Evolutionary conservation across 2,329 filamentous ascomycete genomes (phyloP).

Genomic region (Fusarium coffeatum): DNA sequence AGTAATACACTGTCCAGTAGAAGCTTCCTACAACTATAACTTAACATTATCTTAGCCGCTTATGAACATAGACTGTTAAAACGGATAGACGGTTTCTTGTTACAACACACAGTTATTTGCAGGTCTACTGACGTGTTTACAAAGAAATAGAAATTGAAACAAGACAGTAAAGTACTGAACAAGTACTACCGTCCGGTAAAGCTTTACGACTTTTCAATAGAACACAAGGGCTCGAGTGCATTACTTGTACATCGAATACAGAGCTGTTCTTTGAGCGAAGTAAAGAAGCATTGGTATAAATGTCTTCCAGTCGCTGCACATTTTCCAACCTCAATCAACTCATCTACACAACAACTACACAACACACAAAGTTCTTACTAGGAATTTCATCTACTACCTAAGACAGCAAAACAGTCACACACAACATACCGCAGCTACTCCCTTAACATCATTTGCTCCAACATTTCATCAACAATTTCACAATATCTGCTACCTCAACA

Average conservation of each 20-base stretch:
- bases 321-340: not conserved
- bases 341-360: not conserved
- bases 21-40: too few relatives aligned
- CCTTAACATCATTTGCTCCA: not conserved
- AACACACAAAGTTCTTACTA: not conserved
- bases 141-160: too few relatives aligned
- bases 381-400: not conserved
- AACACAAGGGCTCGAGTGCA: not conserved
- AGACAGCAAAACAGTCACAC: not conserved
- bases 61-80: too few relatives aligned
- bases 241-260: not conserved
- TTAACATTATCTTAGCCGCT: too few relatives aligned
- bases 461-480: not conserved
- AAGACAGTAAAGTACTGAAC: not conserved
- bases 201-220: fast-evolving
- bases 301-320: not conserved
- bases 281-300: not conserved
- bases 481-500: not conserved
- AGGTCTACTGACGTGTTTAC: too few relatives aligned
- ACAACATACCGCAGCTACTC: not conserved
- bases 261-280: not conserved
- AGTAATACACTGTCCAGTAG: too few relatives aligned
- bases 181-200: fast-evolving
- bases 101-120: fast-evolving
- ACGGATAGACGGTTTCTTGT: too few relatives aligned